These are phyloP conservation scores for Ogataea chonburiensis DNA, from an alignment of 805 yeast genomes.

Conservation along the genomic window DNA sequence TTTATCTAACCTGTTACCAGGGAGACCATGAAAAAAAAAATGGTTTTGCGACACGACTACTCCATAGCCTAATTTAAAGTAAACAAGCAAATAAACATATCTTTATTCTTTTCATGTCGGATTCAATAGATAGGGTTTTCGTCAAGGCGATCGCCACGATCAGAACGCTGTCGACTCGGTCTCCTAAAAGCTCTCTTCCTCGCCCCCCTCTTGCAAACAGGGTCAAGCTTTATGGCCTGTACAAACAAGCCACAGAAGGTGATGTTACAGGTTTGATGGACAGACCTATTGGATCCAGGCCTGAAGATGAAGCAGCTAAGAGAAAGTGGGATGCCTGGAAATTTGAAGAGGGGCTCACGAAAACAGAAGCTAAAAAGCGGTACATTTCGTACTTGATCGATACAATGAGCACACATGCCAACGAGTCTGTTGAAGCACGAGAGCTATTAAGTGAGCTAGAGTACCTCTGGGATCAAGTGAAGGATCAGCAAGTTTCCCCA, in stretches of 20 bases:
- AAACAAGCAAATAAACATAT: constrained; percentile 9
- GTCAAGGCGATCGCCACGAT: constrained; percentile 81
- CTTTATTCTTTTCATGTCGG: constrained; percentile 39
- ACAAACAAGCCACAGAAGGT: constrained; percentile 90
- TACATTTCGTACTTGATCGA: constrained; percentile 69
- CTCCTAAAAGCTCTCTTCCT: constrained; percentile 62
- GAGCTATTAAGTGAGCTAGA: constrained; percentile 68
- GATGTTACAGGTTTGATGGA: constrained; percentile 68
- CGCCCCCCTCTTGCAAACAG: constrained; percentile 75
- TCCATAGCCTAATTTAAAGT: constrained; percentile 11
- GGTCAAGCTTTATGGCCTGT: constrained; percentile 71
- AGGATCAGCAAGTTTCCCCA: constrained; percentile 23
- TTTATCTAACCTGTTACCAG: too few species aligned
- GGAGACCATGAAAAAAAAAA: not conserved
- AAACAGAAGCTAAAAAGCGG: constrained; percentile 69
- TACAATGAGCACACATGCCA: constrained; percentile 69
- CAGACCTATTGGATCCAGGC: constrained; percentile 57
- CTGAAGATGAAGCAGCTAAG: constrained; percentile 65
- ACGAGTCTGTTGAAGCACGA: constrained; percentile 63
- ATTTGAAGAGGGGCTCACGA: constrained; percentile 62
- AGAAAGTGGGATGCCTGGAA: constrained; percentile 89
- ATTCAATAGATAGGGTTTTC: constrained; percentile 72
- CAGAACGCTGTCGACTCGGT: constrained; percentile 63
- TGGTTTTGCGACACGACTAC: constrained; percentile 4
- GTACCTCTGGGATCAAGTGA: constrained; percentile 69